phyloP scores from a whole-genome alignment of 768 basidiomycete species.

The Tubosaeta sp. region DNA sequence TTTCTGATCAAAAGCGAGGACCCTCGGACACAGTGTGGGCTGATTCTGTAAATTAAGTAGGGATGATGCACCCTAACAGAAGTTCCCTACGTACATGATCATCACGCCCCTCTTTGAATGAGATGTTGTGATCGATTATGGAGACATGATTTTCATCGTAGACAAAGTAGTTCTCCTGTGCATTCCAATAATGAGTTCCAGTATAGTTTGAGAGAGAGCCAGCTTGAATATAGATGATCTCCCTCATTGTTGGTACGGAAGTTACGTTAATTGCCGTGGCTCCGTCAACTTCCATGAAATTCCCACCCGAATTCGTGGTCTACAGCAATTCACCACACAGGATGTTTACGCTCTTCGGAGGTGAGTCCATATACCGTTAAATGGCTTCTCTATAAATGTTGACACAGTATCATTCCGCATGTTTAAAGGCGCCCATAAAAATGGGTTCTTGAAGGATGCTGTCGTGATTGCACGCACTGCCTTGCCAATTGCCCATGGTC shows the following conservation, averaged over 20 bases:
- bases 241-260: constrained; percentile 48
- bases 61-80: background rate
- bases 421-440: background rate
- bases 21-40: constrained; percentile 53
- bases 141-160: constrained; percentile 43
- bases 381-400: background rate
- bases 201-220: constrained; percentile 62
- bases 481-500: too few relatives aligned
- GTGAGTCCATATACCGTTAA: background rate
- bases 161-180: constrained; percentile 66
- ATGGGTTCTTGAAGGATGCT: background rate
- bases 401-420: background rate
- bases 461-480: too few relatives aligned
- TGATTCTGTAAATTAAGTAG: constrained; percentile 22
- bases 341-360: background rate
- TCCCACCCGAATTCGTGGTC: background rate
- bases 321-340: background rate
- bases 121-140: constrained; percentile 49
- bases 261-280: background rate
- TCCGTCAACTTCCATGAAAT: background rate
- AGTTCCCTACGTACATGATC: constrained; percentile 37
- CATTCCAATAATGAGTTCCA: constrained; percentile 81
- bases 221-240: constrained; percentile 77
- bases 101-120: constrained; percentile 61
- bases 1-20: constrained; percentile 66